These are phyloP conservation scores for Papilionanthe hybrid DNA, from an alignment of 116 monocot genomes.

Conservation along the genomic window DNA sequence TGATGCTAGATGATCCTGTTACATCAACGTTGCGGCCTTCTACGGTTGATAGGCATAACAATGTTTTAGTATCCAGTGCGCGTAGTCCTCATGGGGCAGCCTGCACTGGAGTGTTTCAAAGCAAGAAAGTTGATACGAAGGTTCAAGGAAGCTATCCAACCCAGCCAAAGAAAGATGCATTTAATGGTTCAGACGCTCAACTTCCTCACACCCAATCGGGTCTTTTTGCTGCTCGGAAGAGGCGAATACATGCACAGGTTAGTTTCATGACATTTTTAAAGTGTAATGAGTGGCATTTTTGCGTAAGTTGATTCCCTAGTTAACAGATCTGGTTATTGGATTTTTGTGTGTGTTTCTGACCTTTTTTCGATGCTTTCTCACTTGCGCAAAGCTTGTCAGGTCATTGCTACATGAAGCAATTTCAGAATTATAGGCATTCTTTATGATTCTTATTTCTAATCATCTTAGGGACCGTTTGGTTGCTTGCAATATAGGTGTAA, in stretches of 20 bases:
- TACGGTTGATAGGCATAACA: slow-evolving; percentile 47
- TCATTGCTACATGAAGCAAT: no score
- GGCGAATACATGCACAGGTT: slow-evolving; percentile 89
- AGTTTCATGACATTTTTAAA: slow-evolving; percentile 11
- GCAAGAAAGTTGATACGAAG: slow-evolving; percentile 62
- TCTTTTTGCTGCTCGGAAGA: slow-evolving; percentile 68
- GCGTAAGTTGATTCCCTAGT: neutral
- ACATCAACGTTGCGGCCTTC: slow-evolving; percentile 51
- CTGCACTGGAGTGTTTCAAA: slow-evolving; percentile 42
- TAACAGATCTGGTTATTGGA: neutral
- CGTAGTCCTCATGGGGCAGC: slow-evolving; percentile 43
- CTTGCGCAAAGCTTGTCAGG: neutral
- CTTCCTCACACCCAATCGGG: slow-evolving; percentile 76
- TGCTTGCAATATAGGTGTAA: no score
- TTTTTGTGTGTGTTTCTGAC: neutral
- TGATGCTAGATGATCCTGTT: slow-evolving; percentile 69
- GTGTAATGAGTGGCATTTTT: neutral
- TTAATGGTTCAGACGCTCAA: slow-evolving; percentile 57
- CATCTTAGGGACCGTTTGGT: neutral
- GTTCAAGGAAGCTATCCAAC: slow-evolving; percentile 57
- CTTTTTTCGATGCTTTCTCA: neutral
- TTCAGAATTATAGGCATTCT: neutral
- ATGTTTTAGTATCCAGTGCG: slow-evolving; percentile 39
- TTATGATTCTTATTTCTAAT: neutral
- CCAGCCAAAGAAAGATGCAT: slow-evolving; percentile 64